A percentile compares a stretch with the other conserved stretches of the same genome.
Conservation (phyloP, 2,329 filamentous ascomycete species). For the Penicillium sp. region DNA sequence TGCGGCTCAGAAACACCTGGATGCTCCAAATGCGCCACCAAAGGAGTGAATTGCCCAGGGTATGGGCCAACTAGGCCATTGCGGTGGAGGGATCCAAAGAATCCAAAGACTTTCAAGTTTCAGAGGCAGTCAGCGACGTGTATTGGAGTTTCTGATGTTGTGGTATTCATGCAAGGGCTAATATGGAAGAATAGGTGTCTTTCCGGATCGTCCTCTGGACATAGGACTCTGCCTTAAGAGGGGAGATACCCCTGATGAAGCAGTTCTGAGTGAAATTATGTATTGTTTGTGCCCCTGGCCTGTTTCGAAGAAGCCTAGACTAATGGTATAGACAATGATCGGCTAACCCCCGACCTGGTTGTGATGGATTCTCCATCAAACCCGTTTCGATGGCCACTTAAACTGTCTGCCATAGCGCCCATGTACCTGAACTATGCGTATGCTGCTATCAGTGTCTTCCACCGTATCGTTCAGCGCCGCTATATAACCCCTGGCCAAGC, state of each 20-base stretch:
- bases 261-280: background rate
- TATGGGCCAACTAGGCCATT: background rate
- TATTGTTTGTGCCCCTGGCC: background rate
- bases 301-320: background rate
- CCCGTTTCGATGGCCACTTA: background rate
- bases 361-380: background rate
- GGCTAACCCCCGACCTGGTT: constrained; percentile 1
- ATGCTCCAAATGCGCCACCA: background rate
- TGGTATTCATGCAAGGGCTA: background rate
- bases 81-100: background rate
- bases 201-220: background rate
- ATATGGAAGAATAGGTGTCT: background rate
- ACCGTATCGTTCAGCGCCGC: background rate
- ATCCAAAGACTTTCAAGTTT: background rate
- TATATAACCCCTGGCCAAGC: background rate
- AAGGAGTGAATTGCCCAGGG: background rate
- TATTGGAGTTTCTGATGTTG: background rate
- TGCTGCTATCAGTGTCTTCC: background rate
- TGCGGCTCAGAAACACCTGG: background rate
- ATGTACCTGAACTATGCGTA: background rate
- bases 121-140: background rate
- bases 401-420: background rate
- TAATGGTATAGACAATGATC: background rate
- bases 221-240: background rate
- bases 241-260: background rate